Base-by-base conservation (phyloP, 139 green algal species). In the Asterochloris erici region DNA sequence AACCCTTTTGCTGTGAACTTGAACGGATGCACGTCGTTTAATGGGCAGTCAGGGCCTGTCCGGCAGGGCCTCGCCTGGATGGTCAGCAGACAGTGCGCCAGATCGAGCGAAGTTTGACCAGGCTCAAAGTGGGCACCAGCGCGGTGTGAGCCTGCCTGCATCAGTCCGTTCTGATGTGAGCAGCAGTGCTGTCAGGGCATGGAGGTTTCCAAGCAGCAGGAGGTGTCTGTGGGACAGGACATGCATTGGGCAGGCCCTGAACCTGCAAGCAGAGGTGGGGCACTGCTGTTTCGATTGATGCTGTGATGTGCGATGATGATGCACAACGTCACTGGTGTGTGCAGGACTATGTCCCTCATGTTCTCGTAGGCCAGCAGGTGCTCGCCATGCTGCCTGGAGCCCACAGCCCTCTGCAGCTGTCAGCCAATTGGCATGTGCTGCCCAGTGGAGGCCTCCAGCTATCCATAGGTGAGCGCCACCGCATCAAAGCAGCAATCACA, bases 171-270 rank as follows among this genome's bases (percentile, higher is more conserved):
- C 17, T 6, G 76, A 26, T 15, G 60, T 70, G 24, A 80, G 54
- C 61, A 70, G 60, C 24, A 70, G 76, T 38, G 76, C 76, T 14
- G 76, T 80, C 38, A 80, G 76, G 76, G 76, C 76, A 70, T 81
- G 77, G 77, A 81, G 63, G 26, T 81, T 81, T 63, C 77, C 77
- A 24, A 73, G 61, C 63, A 81, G 77, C 77, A 81, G 63, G 27
- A 62, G 77, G 15, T 73, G 62, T 74, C 28, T 81, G 26, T 81
- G 77, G 77, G 77, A 81, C 63, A 74, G 77, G 17, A 81, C 63
- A 38, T 28, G 61, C 27, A 73, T 63, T 74, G 77, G 63, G 61
- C 77, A 63, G 28, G 68, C 60, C 54, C 13, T 69, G n/a, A 61
- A 69, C 23, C 76, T 80, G 23, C 76, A 80, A 70, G 60, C 76